Evolutionary conservation across 2,329 filamentous ascomycete species (phyloP).

Genomic region (Ophiostoma piceae): DNA sequence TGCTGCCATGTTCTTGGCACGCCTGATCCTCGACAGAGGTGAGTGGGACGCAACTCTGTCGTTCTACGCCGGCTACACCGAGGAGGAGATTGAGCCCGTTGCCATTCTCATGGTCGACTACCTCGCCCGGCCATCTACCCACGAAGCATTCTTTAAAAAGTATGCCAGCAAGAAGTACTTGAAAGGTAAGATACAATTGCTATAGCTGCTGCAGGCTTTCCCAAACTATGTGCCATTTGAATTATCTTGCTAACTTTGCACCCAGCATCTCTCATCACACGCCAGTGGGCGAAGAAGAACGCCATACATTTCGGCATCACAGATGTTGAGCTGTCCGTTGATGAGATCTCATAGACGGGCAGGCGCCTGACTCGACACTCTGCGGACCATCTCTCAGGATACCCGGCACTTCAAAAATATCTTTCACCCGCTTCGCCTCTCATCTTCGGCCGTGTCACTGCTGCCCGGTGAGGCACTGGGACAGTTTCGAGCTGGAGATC

Average conservation of each 20-base stretch:
- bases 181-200: conserved; percentile 63
- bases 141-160: conserved; percentile 99
- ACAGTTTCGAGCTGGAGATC: background rate
- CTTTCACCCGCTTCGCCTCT: background rate
- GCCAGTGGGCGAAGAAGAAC: conserved; percentile 88
- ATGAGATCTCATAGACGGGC: conserved; percentile 39
- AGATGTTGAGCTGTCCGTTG: conserved; percentile 46
- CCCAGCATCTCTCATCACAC: conserved; percentile 80
- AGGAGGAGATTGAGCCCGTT: conserved; percentile 88
- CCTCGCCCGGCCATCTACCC: conserved; percentile 78
- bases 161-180: conserved; percentile 99
- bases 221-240: background rate
- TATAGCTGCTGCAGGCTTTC: background rate
- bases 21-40: conserved; percentile 83
- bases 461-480: background rate
- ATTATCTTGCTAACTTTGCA: background rate
- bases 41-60: conserved; percentile 85
- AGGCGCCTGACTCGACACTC: background rate
- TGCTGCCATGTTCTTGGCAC: conserved; percentile 89
- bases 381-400: background rate
- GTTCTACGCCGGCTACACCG: conserved; percentile 88
- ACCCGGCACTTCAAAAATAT: background rate
- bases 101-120: conserved; percentile 96
- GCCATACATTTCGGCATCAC: conserved; percentile 51
- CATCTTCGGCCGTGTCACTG: conserved; percentile 6